A percentile compares a stretch with the other conserved stretches of the same genome.
Conservation (phyloP, 2,329 filamentous ascomycete species). For the Exophiala bonariae region DNA sequence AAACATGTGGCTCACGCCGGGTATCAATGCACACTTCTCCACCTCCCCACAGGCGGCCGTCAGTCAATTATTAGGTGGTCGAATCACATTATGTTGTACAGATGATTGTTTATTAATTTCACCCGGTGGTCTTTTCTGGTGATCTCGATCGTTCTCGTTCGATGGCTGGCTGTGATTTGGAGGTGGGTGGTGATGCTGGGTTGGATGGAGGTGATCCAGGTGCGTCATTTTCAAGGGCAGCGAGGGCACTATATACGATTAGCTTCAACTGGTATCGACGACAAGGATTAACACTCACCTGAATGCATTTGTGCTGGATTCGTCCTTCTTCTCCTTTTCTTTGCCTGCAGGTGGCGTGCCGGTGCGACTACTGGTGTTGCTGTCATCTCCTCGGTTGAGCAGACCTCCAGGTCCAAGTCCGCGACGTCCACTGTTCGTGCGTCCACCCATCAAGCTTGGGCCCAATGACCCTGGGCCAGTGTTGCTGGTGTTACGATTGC, state of each 20-base stretch:
- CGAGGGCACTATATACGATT: conserved; percentile 43
- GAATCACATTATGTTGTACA: conserved; percentile 29
- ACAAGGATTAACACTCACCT: conserved; percentile 65
- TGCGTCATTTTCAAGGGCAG: conserved; percentile 46
- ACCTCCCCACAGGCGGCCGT: conserved; percentile 28
- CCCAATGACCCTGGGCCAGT: conserved; percentile 62
- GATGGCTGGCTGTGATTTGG: conserved; percentile 47
- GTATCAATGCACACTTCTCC: conserved; percentile 29
- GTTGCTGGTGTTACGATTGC: conserved; percentile 62
- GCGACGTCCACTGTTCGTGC: conserved; percentile 85
- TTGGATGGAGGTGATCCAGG: conserved; percentile 50
- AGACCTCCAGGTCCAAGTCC: conserved; percentile 71
- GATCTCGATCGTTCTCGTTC: conserved; percentile 46
- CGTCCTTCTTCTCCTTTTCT: conserved; percentile 58
- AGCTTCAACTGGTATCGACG: conserved; percentile 11
- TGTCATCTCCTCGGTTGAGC: conserved; percentile 77
- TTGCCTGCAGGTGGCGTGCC: conserved; percentile 76
- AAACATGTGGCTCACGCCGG: conserved; percentile 26
- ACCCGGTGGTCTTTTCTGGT: conserved; percentile 36
- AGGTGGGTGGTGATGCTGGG: conserved; percentile 47
- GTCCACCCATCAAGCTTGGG: conserved; percentile 81
- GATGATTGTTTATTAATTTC: conserved; percentile 12
- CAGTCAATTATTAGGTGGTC: conserved; percentile 24
- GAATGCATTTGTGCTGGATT: conserved; percentile 83
- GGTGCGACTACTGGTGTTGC: conserved; percentile 81